These are phyloP conservation scores for Gossypium anomalum DNA, from an alignment of 345 rosid genomes.

Conservation along the genomic window DNA sequence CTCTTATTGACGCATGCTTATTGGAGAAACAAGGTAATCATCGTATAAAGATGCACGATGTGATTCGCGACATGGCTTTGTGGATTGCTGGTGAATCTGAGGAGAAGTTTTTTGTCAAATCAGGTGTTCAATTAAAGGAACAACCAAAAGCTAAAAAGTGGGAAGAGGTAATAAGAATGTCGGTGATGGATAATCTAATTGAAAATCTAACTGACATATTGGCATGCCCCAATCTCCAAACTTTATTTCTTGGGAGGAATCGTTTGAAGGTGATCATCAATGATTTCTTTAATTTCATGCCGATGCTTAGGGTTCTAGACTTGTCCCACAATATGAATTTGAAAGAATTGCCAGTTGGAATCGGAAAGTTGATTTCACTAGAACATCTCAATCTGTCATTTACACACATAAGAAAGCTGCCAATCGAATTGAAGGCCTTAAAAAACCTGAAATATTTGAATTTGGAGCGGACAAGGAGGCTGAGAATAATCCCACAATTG, in stretches of 20 bases:
- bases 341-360: neutral
- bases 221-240: neutral
- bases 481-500: constrained; percentile 19
- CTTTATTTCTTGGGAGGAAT: neutral
- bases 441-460: neutral
- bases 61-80: neutral
- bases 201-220: neutral
- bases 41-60: neutral
- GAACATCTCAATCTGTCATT: neutral
- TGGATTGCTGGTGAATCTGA: constrained; percentile 16
- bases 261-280: neutral
- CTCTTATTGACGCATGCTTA: constrained; percentile 21
- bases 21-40: constrained; percentile 13
- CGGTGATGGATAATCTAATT: constrained; percentile 5
- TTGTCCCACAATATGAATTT: neutral
- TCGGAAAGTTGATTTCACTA: neutral
- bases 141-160: constrained; percentile 18
- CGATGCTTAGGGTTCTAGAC: neutral
- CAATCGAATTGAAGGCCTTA: neutral
- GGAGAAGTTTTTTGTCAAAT: constrained; percentile 12
- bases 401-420: neutral
- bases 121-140: constrained; percentile 8
- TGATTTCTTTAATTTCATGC: neutral
- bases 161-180: constrained; percentile 14
- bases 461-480: neutral